Percentiles rank a stretch among this genome's conserved stretches.
These are phyloP conservation scores for Starmerella lactis-condensi DNA, from an alignment of 805 yeast genomes.

Conservation along the genomic window DNA sequence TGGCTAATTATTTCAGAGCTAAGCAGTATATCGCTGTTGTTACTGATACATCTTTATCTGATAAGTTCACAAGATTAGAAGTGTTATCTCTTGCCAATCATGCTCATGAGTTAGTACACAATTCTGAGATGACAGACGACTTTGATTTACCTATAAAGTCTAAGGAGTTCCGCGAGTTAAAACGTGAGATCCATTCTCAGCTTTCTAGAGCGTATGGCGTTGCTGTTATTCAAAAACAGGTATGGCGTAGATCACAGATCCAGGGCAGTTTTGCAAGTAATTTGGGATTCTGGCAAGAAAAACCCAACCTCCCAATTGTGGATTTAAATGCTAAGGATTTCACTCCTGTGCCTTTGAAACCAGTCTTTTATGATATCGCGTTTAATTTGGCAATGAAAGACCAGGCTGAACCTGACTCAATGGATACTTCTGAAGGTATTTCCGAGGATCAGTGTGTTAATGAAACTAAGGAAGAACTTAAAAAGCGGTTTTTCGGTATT, in stretches of 20 bases:
- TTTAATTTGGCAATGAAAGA: slow-evolving; percentile 50
- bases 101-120: slow-evolving; percentile 5
- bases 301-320: slow-evolving; percentile 18
- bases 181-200: slow-evolving; percentile 5
- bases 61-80: not conserved
- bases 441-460: no score
- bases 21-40: slow-evolving; percentile 27
- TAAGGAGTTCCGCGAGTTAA: slow-evolving; percentile 5
- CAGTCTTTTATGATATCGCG: slow-evolving; percentile 81
- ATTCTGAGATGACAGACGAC: slow-evolving; percentile 11
- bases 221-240: slow-evolving; percentile 22
- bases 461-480: no score
- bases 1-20: slow-evolving; percentile 32
- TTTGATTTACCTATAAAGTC: slow-evolving; percentile 12
- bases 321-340: slow-evolving; percentile 23
- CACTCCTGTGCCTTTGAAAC: slow-evolving; percentile 56
- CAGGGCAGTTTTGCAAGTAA: slow-evolving; percentile 21
- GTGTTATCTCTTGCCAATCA: not conserved
- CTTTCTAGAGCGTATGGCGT: slow-evolving; percentile 20
- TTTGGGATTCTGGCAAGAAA: slow-evolving; percentile 12
- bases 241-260: slow-evolving; percentile 3
- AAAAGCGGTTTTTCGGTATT: no score
- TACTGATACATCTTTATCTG: slow-evolving; percentile 24
- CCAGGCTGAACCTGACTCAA: not conserved
- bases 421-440: no score